These are phyloP conservation scores for Mrakia hoshinonis DNA, from an alignment of 768 basidiomycete genomes.

Conservation along the genomic window DNA sequence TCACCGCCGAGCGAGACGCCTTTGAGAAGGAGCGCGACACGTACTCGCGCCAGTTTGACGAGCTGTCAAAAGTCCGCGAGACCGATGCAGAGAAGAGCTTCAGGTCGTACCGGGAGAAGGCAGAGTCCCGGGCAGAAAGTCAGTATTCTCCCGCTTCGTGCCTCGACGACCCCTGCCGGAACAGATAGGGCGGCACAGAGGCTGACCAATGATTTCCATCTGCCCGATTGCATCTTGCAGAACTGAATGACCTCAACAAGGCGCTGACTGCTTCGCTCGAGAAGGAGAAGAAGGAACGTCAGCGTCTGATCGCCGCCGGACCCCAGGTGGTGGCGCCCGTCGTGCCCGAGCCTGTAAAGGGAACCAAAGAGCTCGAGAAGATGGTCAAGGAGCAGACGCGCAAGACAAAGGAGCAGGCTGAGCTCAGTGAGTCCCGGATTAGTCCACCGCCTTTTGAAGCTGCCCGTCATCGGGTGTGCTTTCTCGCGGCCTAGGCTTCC, in stretches of 20 bases:
- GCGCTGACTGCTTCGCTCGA: constrained; percentile 7
- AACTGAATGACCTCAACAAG: constrained; percentile 12
- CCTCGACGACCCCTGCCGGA: no score
- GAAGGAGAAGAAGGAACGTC: constrained; percentile 14
- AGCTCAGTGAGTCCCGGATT: constrained; percentile 8
- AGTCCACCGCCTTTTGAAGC: not conserved
- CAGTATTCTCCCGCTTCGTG: not conserved
- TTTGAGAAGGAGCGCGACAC: constrained; percentile 17
- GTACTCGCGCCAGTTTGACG: constrained; percentile 25
- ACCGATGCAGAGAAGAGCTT: constrained; percentile 18
- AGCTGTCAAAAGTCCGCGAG: constrained; percentile 14
- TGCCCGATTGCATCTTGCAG: no score
- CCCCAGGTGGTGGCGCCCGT: not conserved
- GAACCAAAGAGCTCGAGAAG: constrained; percentile 1
- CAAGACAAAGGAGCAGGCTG: constrained; percentile 3
- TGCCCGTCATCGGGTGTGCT: not conserved
- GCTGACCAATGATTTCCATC: no score
- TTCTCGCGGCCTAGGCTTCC: not conserved
- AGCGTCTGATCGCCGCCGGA: not conserved
- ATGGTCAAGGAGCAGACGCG: constrained; percentile 9
- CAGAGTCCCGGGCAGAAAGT: constrained; percentile 15
- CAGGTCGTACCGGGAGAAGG: constrained; percentile 16
- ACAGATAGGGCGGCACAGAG: no score
- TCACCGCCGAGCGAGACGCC: constrained; percentile 14
- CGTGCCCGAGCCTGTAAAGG: constrained; percentile 6